A percentile compares a stretch with the other conserved stretches of the same genome.
These are phyloP conservation scores for Creolimax fragrantissima DNA, from an alignment of 78 protist species.

Conservation along the genomic window DNA sequence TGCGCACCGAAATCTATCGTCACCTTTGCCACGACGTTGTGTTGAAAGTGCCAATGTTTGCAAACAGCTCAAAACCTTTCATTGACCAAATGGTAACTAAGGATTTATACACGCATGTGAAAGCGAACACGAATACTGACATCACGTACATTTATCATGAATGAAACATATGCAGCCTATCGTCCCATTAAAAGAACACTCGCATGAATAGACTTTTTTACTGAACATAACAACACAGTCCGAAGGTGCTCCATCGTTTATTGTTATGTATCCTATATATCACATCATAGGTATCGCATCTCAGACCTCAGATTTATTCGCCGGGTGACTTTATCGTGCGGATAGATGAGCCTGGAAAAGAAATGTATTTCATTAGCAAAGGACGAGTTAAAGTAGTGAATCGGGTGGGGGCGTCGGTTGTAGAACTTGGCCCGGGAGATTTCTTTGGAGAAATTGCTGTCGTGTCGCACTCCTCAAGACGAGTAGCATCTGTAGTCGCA, in stretches of 20 bases:
- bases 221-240: no score
- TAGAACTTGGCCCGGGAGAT: neutral
- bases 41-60: neutral
- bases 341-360: neutral
- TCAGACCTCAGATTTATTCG: neutral
- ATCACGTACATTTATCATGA: no score
- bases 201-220: no score
- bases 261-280: neutral
- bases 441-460: constrained; percentile 5
- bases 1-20: neutral
- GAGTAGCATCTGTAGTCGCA: neutral
- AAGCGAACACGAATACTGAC: no score
- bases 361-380: neutral
- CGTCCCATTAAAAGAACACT: no score
- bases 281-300: neutral
- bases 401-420: neutral
- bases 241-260: no score
- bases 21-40: constrained; percentile 2
- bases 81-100: neutral
- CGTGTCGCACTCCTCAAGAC: neutral
- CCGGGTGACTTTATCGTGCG: neutral
- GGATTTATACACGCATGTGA: no score
- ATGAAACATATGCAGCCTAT: no score
- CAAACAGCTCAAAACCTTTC: neutral
- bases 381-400: neutral